Percentiles rank a stretch among this genome's conserved stretches.
phyloP scores from a whole-genome alignment of 352 stramenopile species.

The Pythium sp. region DNA sequence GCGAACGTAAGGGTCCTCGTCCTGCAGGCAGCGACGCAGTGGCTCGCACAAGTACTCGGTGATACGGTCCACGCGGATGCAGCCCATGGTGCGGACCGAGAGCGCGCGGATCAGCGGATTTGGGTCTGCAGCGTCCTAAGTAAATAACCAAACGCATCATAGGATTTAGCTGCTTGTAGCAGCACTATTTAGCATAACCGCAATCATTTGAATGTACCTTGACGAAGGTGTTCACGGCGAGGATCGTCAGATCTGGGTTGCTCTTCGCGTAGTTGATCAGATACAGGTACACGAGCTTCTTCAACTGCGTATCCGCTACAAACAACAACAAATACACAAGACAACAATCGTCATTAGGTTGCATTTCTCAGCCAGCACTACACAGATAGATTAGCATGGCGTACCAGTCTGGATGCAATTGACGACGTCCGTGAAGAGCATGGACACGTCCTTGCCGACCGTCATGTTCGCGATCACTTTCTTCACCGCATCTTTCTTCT shows the following conservation, averaged over 20 bases:
- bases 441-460: slow-evolving; percentile 98
- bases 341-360: not conserved
- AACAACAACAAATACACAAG: slow-evolving; percentile 3
- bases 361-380: no score
- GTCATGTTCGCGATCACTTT: slow-evolving; percentile 99
- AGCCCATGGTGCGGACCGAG: slow-evolving; percentile 99
- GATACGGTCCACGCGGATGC: slow-evolving; percentile 98
- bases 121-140: slow-evolving; percentile 74
- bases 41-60: slow-evolving; percentile 99
- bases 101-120: slow-evolving; percentile 96
- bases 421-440: slow-evolving; percentile 99
- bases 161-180: not conserved
- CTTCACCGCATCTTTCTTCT: slow-evolving; percentile 99
- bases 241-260: slow-evolving; percentile 98
- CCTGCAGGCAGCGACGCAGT: slow-evolving; percentile 91
- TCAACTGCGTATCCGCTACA: slow-evolving; percentile 95
- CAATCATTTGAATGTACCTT: slow-evolving; percentile 30
- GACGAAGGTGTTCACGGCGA: slow-evolving; percentile 99
- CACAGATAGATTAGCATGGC: not conserved
- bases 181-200: not conserved
- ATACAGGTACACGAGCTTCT: slow-evolving; percentile 99
- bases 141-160: not conserved
- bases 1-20: slow-evolving; percentile 97
- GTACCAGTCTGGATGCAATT: slow-evolving; percentile 99
- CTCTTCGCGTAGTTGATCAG: slow-evolving; percentile 99